A percentile compares a stretch with the other conserved stretches of the same genome.
These are phyloP conservation scores for Arthroderma uncinatum DNA, from an alignment of 2,329 filamentous ascomycete species.

Conservation along the genomic window DNA sequence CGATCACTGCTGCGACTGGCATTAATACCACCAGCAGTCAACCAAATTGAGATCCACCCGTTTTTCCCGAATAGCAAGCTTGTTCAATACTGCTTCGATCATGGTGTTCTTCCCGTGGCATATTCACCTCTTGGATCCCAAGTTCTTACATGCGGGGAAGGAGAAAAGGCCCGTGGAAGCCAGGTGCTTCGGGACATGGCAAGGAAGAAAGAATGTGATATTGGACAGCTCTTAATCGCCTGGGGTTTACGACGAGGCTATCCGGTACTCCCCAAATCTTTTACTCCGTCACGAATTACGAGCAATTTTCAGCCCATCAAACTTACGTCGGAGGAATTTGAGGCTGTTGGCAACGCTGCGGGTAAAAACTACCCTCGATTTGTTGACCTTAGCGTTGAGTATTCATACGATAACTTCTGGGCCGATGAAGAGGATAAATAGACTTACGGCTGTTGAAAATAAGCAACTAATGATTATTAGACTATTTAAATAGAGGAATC, in stretches of 20 bases:
- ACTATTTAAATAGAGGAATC: background rate
- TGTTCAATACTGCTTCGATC: conserved; percentile 32
- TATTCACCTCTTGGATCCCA: conserved; percentile 30
- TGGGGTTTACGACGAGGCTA: conserved; percentile 5
- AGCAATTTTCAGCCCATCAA: conserved; percentile 2
- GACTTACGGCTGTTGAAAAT: background rate
- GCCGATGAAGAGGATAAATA: conserved; percentile 4
- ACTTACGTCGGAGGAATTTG: background rate
- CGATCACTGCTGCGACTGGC: conserved; percentile 36
- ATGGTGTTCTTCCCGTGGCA: conserved; percentile 33
- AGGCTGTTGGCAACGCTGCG: background rate
- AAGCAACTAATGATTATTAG: background rate
- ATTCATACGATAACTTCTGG: conserved; percentile 4
- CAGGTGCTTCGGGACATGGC: background rate
- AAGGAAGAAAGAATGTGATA: background rate
- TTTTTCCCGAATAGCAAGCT: conserved; percentile 39
- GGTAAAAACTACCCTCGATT: background rate
- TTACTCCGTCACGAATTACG: conserved; percentile 3
- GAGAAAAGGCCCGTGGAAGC: background rate
- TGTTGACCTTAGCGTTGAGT: conserved; percentile 3
- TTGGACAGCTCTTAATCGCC: background rate
- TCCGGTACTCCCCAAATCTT: background rate
- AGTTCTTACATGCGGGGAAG: background rate
- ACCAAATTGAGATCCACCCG: conserved; percentile 39
- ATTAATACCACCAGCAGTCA: conserved; percentile 34